A percentile compares a stretch with the other conserved stretches of the same genome.
These are phyloP conservation scores for Rhodamnia argentea DNA, from an alignment of 345 rosid species.

Conservation along the genomic window DNA sequence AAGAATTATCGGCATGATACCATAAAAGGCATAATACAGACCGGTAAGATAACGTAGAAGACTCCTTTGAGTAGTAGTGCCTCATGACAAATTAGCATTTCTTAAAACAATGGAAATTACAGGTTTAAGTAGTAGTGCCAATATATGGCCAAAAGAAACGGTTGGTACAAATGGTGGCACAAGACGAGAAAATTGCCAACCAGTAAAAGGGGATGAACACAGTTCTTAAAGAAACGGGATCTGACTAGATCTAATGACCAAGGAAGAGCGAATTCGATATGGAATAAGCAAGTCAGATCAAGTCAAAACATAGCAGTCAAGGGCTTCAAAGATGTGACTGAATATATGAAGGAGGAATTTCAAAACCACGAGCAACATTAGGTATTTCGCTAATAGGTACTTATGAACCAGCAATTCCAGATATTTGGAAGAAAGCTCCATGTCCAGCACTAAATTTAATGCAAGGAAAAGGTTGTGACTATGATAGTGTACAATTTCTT, in stretches of 20 bases:
- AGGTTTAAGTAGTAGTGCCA: background rate
- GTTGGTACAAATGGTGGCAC: background rate
- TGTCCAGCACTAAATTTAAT: background rate
- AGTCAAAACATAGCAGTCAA: background rate
- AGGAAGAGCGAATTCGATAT: background rate
- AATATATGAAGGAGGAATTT: background rate
- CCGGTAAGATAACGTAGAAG: background rate
- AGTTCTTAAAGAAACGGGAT: background rate
- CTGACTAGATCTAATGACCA: background rate
- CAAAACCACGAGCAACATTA: background rate
- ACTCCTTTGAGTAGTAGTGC: background rate
- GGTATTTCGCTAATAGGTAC: background rate
- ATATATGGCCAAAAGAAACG: background rate
- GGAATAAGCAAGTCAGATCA: background rate
- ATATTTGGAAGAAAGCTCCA: background rate
- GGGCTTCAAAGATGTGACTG: background rate
- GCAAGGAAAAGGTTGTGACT: background rate
- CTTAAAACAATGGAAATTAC: background rate
- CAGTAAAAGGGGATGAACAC: background rate
- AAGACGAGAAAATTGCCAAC: background rate
- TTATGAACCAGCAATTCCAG: background rate
- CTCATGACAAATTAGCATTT: background rate
- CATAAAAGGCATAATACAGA: background rate
- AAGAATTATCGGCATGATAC: background rate
- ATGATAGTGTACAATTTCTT: background rate